Conservation (phyloP, 805 yeast species). For the Brettanomyces naardenensis region DNA sequence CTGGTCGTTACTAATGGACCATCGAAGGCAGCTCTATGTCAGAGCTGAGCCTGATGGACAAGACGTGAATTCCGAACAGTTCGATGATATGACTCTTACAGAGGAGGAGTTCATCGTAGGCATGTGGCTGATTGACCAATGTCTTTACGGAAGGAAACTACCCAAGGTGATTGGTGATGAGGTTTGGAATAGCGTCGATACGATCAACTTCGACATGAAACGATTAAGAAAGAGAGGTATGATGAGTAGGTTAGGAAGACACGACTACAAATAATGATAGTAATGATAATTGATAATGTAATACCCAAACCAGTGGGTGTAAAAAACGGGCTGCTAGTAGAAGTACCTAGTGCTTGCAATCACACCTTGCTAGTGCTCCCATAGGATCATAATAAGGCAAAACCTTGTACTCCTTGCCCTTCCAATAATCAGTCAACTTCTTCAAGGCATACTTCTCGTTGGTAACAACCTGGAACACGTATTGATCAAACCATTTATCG, state of each 20-base stretch:
- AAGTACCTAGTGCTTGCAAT: background rate
- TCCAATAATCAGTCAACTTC: constrained; percentile 35
- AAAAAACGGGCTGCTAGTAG: background rate
- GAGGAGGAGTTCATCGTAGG: constrained; percentile 88
- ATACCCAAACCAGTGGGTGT: background rate
- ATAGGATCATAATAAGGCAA: constrained; percentile 71
- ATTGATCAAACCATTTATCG: constrained; percentile 69
- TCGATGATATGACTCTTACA: constrained; percentile 68
- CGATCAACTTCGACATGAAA: background rate
- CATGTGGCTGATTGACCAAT: constrained; percentile 96
- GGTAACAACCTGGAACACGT: constrained; percentile 61
- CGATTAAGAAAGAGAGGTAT: background rate
- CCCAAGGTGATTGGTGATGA: constrained; percentile 60
- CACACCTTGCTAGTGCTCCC: constrained; percentile 54
- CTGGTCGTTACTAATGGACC: constrained; percentile 63
- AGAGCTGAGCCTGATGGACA: background rate
- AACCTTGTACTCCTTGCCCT: constrained; percentile 39
- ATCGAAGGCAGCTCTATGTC: constrained; percentile 21
- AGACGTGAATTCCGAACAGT: background rate
- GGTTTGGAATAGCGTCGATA: constrained; percentile 74
- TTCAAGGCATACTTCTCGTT: constrained; percentile 26
- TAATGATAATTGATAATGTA: background rate
- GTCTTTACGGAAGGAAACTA: constrained; percentile 85
- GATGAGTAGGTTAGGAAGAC: background rate
- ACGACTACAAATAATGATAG: background rate